Percentiles rank a stretch among this genome's conserved stretches.
phyloP scores from a whole-genome alignment of 2,329 filamentous ascomycete genomes.

The Chrysoporthe cubensis region DNA sequence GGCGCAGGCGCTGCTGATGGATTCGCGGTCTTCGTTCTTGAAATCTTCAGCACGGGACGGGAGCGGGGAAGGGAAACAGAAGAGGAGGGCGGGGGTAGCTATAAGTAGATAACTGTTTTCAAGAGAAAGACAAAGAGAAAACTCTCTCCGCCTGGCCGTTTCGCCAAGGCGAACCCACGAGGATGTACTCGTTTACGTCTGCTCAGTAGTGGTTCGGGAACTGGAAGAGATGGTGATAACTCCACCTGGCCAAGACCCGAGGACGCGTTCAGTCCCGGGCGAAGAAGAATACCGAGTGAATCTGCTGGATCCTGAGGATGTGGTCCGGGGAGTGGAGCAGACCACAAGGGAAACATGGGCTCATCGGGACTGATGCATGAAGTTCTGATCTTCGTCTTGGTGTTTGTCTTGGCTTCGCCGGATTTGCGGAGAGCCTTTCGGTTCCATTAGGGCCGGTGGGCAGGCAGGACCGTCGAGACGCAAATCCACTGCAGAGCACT shows the following conservation, averaged over 20 bases:
- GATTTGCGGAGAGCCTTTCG: background rate
- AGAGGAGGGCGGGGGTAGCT: background rate
- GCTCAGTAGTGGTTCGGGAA: background rate
- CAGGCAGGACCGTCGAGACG: too few relatives aligned
- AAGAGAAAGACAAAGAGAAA: background rate
- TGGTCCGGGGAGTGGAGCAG: background rate
- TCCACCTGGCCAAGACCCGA: background rate
- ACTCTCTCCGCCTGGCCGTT: slow-evolving; percentile 1
- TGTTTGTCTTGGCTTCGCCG: background rate
- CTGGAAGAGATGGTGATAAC: background rate
- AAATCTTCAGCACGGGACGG: background rate
- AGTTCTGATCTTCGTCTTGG: background rate
- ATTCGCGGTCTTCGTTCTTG: background rate
- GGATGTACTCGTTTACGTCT: slow-evolving; percentile 8
- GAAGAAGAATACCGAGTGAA: background rate
- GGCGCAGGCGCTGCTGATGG: background rate
- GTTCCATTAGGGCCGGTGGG: background rate
- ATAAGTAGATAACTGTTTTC: too few relatives aligned
- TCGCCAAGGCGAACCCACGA: slow-evolving; percentile 25
- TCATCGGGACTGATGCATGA: background rate
- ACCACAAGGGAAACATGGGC: too few relatives aligned
- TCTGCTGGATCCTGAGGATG: background rate
- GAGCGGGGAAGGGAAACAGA: background rate
- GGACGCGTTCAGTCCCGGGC: background rate
- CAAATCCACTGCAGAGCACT: background rate